Evolutionary conservation across 495 filamentous ascomycete genomes (phyloP), one percentile per base, ranked within the genome.

Genomic region (Xylaria venustula): DNA sequence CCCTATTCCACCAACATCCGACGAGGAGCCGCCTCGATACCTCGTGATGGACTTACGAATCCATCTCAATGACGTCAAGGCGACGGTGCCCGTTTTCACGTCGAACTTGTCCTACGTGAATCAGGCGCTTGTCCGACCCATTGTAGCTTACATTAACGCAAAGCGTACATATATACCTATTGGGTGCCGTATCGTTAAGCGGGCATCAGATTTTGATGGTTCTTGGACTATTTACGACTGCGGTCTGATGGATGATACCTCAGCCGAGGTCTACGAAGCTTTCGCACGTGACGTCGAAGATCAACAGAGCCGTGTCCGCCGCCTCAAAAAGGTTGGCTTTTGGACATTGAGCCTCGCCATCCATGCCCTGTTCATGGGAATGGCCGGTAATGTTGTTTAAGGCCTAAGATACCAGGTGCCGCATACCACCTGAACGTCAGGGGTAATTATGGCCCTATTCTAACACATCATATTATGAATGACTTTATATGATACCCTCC

Each of bases 81-180:
- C 94, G 40, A 86, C 88, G 0, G 92, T 98, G 1, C 94, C 94
- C 0, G 83, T 98, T 54, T 97, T 97, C 74, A 94, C 89, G 23
- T 77, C 71, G 2, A 89, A 97, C 72, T 81, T 98, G 14, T 94
- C 91, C 32, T 98, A 98, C 74, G 90, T 96, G 62, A 98, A 97
- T 73, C 93, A 93, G 68, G 94, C 94, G 2, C 85, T 98, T 7
- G 88, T 98, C 41, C 85, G 94, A 25, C 94, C 94, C 15, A 98
- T 98, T 56, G 94, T 98, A n/a, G 95, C 94, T 1, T 98, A 97
- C 69, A 97, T 98, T 75, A 98, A 98, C 73, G 90, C 90, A 30
- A 86, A 89, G 70, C 87, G 86, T 67, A 93, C 92, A 0, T 97
- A 96, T 70, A 98, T 98, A 48, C 95, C 94, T 9, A 88, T 98